These are phyloP conservation scores for Dinochytrium kinnereticum DNA, from an alignment of 371 early-diverging fungal species.

Conservation along the genomic window DNA sequence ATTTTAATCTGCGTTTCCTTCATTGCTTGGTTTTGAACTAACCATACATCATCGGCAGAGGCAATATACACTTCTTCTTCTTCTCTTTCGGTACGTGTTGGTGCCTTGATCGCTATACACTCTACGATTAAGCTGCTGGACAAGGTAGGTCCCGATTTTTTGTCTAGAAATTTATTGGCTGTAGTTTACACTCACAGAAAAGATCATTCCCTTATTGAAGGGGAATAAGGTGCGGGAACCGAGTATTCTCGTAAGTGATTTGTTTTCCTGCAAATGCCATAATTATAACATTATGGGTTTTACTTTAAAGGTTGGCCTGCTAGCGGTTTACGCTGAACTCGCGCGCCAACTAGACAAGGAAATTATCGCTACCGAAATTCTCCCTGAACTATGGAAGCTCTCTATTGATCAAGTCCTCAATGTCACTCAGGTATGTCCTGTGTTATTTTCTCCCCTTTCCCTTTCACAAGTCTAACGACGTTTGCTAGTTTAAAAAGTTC, in stretches of 20 bases:
- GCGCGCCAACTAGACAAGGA: conserved; percentile 75
- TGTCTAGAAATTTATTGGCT: background rate
- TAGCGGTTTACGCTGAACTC: conserved; percentile 80
- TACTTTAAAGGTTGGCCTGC: conserved; percentile 73
- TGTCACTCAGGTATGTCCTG: conserved; percentile 62
- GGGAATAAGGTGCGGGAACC: conserved; percentile 81
- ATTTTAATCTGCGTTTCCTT: background rate
- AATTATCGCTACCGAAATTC: conserved; percentile 72
- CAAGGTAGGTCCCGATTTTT: conserved; percentile 50
- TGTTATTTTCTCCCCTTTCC: no score
- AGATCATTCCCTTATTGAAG: conserved; percentile 75
- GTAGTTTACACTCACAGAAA: conserved; percentile 54
- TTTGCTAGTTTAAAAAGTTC: conserved; percentile 64
- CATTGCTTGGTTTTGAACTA: background rate
- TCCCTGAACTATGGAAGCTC: conserved; percentile 82
- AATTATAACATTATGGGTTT: no score
- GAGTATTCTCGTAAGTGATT: conserved; percentile 66
- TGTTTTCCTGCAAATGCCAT: background rate
- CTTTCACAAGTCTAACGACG: conserved; percentile 25
- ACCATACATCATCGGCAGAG: background rate
- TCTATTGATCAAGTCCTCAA: conserved; percentile 73
- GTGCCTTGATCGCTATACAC: conserved; percentile 76
- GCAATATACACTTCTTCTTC: conserved; percentile 69
- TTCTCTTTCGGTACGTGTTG: conserved; percentile 74
- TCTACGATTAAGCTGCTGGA: conserved; percentile 75